Percentiles rank a stretch among this genome's conserved stretches.
These are phyloP conservation scores for Bonnemaisonia californica DNA, from an alignment of 31 red algal species.

Conservation along the genomic window DNA sequence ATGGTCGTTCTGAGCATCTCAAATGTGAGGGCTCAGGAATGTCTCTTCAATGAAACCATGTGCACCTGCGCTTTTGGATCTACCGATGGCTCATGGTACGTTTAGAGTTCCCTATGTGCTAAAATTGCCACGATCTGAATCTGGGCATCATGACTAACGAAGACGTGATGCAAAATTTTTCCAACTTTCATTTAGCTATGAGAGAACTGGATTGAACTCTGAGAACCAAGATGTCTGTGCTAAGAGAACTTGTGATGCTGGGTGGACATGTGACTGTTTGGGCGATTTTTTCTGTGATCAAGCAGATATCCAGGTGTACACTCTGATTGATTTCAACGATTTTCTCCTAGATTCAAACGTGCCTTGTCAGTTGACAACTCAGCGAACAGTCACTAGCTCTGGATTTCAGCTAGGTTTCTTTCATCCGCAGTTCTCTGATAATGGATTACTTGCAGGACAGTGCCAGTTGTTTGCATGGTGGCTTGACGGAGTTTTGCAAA, in stretches of 20 bases:
- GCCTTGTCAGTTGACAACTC: conserved; percentile 39
- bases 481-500: conserved; percentile 58
- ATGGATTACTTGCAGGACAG: conserved; percentile 48
- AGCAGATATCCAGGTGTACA: conserved; percentile 50
- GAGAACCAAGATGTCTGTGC: conserved; percentile 38
- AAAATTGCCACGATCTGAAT: too few species aligned
- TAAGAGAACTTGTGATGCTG: conserved; percentile 53
- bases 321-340: conserved; percentile 53
- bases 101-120: neutral
- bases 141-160: too few species aligned
- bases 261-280: conserved; percentile 58
- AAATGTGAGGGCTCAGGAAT: neutral
- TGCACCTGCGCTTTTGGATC: neutral
- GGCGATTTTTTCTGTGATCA: conserved; percentile 61
- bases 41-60: neutral
- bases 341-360: conserved; percentile 34
- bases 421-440: conserved; percentile 70
- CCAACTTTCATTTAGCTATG: conserved; percentile 55
- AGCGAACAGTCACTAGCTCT: conserved; percentile 57
- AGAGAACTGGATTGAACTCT: conserved; percentile 31
- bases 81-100: neutral
- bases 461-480: conserved; percentile 68
- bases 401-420: conserved; percentile 62
- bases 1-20: neutral
- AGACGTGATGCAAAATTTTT: too few species aligned